phyloP scores from a whole-genome alignment of 2,329 filamentous ascomycete genomes.

The Penicillium sp. region DNA sequence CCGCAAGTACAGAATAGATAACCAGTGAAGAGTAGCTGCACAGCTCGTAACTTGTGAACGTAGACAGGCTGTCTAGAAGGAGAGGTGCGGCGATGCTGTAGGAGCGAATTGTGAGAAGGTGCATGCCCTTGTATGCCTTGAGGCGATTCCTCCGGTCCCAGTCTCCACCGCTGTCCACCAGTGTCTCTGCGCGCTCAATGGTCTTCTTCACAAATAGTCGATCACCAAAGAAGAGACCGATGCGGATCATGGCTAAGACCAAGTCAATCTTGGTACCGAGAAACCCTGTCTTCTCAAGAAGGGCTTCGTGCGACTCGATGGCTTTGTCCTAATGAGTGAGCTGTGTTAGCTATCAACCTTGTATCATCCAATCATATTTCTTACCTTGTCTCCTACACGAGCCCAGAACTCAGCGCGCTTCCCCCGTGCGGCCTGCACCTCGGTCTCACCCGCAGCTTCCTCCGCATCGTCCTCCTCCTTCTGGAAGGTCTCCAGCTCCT shows the following conservation, averaged over 20 bases:
- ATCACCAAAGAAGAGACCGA: constrained; percentile 95
- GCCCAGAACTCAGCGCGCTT: constrained; percentile 97
- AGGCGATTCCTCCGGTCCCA: constrained; percentile 98
- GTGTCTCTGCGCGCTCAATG: constrained; percentile 79
- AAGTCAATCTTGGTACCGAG: constrained; percentile 97
- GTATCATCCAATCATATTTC: constrained; percentile 15
- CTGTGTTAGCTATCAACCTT: neutral
- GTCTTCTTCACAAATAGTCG: constrained; percentile 90
- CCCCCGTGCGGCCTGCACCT: constrained; percentile 85
- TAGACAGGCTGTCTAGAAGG: constrained; percentile 93
- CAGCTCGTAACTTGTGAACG: constrained; percentile 97
- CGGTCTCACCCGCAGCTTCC: constrained; percentile 94
- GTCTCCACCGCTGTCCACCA: constrained; percentile 93
- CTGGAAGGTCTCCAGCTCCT: constrained; percentile 71
- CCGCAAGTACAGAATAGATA: constrained; percentile 91
- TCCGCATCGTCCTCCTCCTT: constrained; percentile 91
- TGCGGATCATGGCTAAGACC: constrained; percentile 91
- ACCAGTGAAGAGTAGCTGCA: constrained; percentile 95
- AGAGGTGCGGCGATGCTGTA: constrained; percentile 87
- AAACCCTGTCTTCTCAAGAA: constrained; percentile 96
- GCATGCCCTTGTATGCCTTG: constrained; percentile 96
- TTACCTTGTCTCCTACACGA: constrained; percentile 89
- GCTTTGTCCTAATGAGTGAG: constrained; percentile 72
- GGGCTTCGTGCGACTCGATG: constrained; percentile 83
- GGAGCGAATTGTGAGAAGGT: constrained; percentile 87